Conservation (phyloP, 768 basidiomycete species). For the Gelatoporia subvermispora region DNA sequence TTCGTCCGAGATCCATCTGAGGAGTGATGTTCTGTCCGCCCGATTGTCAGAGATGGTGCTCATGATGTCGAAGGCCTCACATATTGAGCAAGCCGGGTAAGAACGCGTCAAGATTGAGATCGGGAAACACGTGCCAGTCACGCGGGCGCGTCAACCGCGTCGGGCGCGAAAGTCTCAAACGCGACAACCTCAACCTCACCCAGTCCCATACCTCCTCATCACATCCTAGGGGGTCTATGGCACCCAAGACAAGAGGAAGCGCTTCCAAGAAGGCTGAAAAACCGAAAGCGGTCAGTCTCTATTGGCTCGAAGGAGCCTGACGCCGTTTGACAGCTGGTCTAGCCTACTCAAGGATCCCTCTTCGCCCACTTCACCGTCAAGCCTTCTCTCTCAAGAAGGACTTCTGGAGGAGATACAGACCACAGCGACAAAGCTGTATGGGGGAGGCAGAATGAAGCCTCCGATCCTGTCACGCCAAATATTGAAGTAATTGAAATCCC, state of each 20-base stretch:
- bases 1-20: constrained; percentile 18
- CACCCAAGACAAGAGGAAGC: too few species aligned
- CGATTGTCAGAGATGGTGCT: not conserved
- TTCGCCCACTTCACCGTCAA: constrained; percentile 1
- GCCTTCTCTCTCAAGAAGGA: not conserved
- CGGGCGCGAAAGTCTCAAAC: not conserved
- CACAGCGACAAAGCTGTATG: not conserved
- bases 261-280: not conserved
- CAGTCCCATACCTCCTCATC: too few species aligned
- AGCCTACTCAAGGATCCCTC: constrained; percentile 5
- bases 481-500: not conserved
- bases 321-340: not conserved
- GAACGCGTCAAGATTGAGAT: not conserved
- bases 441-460: not conserved
- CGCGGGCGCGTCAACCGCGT: not conserved
- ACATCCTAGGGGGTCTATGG: too few species aligned
- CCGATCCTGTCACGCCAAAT: not conserved
- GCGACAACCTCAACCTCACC: too few species aligned
- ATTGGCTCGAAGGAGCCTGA: not conserved
- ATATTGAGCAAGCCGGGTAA: not conserved
- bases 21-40: not conserved
- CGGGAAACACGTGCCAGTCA: not conserved
- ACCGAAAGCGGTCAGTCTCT: not conserved
- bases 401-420: not conserved
- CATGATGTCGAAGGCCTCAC: not conserved